phyloP scores from a whole-genome alignment of 2,329 filamentous ascomycete species.

The Fusarium robinianum region DNA sequence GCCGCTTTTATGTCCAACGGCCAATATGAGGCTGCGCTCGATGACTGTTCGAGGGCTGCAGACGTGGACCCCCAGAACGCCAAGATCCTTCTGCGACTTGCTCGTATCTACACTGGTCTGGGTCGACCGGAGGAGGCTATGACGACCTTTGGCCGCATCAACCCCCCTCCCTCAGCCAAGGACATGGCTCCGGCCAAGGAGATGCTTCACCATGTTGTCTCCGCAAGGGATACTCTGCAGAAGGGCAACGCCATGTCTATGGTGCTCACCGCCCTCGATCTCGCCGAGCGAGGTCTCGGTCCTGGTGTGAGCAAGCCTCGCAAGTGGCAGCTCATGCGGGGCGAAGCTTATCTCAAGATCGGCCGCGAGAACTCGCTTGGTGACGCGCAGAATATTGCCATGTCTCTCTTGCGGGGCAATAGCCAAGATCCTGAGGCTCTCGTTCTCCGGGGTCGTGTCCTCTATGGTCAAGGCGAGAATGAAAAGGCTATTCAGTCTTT shows the following conservation, averaged over 20 bases:
- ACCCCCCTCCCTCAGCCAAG: constrained; percentile 79
- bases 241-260: constrained; percentile 83
- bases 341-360: constrained; percentile 92
- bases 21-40: constrained; percentile 77
- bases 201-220: constrained; percentile 81
- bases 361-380: constrained; percentile 85
- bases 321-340: constrained; percentile 92
- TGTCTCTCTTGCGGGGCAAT: constrained; percentile 83
- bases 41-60: constrained; percentile 82
- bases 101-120: constrained; percentile 85
- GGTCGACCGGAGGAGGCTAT: constrained; percentile 88
- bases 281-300: constrained; percentile 82
- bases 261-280: constrained; percentile 88
- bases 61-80: constrained; percentile 83
- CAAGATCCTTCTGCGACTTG: constrained; percentile 86
- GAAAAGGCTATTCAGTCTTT: constrained; percentile 94
- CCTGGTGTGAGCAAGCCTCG: constrained; percentile 76
- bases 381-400: constrained; percentile 91
- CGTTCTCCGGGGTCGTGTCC: constrained; percentile 81
- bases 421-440: constrained; percentile 92
- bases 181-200: constrained; percentile 81
- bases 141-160: constrained; percentile 77
- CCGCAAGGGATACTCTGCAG: constrained; percentile 76
- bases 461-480: constrained; percentile 92
- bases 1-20: constrained; percentile 91